phyloP scores from a whole-genome alignment of 176 grass and related monocot genomes.

The Puccinellia tenuiflora region DNA sequence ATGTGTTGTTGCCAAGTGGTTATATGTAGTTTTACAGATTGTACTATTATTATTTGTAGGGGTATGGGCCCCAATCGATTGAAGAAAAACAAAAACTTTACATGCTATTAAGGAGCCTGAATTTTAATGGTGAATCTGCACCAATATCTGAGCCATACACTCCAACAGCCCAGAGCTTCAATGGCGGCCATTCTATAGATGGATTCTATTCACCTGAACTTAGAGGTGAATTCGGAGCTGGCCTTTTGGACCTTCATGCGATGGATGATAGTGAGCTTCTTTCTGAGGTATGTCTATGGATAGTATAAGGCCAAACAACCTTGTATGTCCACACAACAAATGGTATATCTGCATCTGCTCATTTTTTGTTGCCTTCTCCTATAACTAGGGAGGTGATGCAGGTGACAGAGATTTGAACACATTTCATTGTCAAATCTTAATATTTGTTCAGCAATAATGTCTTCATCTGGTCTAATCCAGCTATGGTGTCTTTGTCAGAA shows the following conservation, averaged over 20 bases:
- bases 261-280: slow-evolving; percentile 94
- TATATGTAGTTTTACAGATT: neutral
- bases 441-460: neutral
- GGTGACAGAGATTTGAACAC: neutral
- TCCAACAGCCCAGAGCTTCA: slow-evolving; percentile 56
- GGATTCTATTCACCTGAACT: slow-evolving; percentile 90
- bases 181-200: slow-evolving; percentile 30
- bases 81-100: slow-evolving; percentile 89
- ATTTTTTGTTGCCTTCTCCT: neutral
- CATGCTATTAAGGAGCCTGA: slow-evolving; percentile 73
- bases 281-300: slow-evolving; percentile 62
- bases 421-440: slow-evolving; percentile 17
- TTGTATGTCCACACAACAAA: slow-evolving; percentile 7
- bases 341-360: neutral
- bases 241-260: slow-evolving; percentile 92
- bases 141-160: slow-evolving; percentile 59
- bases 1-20: neutral
- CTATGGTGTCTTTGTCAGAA: slow-evolving; percentile 52
- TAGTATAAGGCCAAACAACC: neutral
- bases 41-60: slow-evolving; percentile 46
- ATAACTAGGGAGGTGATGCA: slow-evolving; percentile 21
- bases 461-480: slow-evolving; percentile 23
- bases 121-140: slow-evolving; percentile 61
- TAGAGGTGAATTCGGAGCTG: slow-evolving; percentile 92
- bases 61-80: slow-evolving; percentile 81